Percentiles rank a stretch among this genome's conserved stretches.
These are phyloP conservation scores for Pueraria montana DNA, from an alignment of 306 rosid species.

Conservation along the genomic window DNA sequence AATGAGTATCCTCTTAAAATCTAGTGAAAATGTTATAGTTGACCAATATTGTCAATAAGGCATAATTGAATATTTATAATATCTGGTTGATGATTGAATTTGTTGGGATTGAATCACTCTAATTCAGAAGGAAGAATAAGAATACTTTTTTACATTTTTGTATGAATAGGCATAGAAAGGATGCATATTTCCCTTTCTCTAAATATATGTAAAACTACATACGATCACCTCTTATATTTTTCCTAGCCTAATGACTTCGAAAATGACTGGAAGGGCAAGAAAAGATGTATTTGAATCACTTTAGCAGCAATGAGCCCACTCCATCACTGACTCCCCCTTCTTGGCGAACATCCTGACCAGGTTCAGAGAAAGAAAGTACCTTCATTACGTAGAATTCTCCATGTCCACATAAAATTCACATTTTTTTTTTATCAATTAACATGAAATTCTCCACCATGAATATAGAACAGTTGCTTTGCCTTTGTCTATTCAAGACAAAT, in stretches of 20 bases:
- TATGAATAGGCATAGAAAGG: too few relatives aligned
- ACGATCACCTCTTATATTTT: too few relatives aligned
- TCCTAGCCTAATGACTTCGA: not conserved
- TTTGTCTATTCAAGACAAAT: not conserved
- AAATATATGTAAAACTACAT: too few relatives aligned
- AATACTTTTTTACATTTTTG: too few relatives aligned
- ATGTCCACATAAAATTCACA: slow-evolving; percentile 8
- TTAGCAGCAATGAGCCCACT: not conserved
- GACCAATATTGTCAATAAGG: too few relatives aligned
- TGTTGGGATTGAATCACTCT: not conserved
- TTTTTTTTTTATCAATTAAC: not conserved
- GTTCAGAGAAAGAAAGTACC: not conserved
- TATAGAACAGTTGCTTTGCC: not conserved
- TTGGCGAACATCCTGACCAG: slow-evolving; percentile 43
- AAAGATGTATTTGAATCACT: not conserved
- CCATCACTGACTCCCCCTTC: not conserved
- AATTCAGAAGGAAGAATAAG: not conserved
- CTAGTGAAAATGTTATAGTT: too few relatives aligned
- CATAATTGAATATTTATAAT: too few relatives aligned
- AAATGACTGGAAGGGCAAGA: not conserved
- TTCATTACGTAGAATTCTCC: not conserved
- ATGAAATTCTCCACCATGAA: slow-evolving; percentile 10
- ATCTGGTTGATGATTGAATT: too few relatives aligned
- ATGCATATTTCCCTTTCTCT: not conserved
- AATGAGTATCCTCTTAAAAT: too few relatives aligned